Conservation (phyloP, 73 alveolate genomes). For the Paramecium caudatum region DNA sequence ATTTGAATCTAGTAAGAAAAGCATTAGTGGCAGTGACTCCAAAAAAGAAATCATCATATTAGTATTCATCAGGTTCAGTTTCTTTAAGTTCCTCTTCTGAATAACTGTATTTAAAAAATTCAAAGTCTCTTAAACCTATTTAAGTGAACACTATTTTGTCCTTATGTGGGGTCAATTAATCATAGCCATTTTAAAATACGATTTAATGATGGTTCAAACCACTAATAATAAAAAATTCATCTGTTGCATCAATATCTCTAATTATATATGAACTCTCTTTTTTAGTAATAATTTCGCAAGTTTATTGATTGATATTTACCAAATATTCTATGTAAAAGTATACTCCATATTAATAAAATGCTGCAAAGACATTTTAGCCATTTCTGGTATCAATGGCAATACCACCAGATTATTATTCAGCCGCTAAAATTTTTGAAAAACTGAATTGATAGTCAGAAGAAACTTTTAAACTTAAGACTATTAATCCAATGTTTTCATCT, state of each 20-base stretch:
- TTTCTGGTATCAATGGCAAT: constrained; percentile 56
- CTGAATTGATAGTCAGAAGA: not conserved
- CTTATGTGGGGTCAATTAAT: not conserved
- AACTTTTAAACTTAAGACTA: not conserved
- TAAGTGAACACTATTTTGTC: not conserved
- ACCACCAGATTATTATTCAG: not conserved
- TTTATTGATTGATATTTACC: not conserved
- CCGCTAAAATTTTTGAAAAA: too few relatives aligned
- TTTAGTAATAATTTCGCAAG: not conserved
- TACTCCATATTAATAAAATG: not conserved
- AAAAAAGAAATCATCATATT: constrained; percentile 63
- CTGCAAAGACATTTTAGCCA: constrained; percentile 48
- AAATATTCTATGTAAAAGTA: constrained; percentile 23
- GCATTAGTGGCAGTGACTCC: constrained; percentile 54
- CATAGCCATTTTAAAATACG: constrained; percentile 23
- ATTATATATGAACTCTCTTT: not conserved
- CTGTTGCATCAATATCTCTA: constrained; percentile 40
- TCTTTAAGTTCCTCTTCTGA: constrained; percentile 17
- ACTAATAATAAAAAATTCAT: constrained; percentile 41
- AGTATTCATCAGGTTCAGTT: not conserved
- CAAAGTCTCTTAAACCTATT: constrained; percentile 53
- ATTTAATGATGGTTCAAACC: constrained; percentile 35
- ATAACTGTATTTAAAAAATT: constrained; percentile 8
- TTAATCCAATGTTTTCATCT: constrained; percentile 3
- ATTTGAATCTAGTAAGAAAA: constrained; percentile 6